Conservation (phyloP, 1,139 yeast genomes). For the Scheffersomyces quercinus region DNA sequence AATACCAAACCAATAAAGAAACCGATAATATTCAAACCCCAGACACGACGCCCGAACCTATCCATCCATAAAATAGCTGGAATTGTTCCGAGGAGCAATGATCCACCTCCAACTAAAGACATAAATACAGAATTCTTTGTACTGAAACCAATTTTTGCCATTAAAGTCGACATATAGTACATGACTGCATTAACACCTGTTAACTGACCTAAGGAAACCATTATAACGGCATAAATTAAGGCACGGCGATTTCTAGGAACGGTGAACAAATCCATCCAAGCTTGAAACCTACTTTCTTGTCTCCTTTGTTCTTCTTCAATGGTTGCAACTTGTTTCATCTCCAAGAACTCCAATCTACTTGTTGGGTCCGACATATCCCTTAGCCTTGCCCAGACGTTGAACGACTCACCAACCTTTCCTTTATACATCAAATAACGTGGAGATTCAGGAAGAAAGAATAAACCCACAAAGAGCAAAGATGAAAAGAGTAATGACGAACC, state of each 20-base stretch:
- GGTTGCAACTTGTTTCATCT: slow-evolving; percentile 35
- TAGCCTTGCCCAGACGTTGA: slow-evolving; percentile 54
- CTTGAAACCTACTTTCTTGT: slow-evolving; percentile 26
- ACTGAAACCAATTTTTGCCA: slow-evolving; percentile 47
- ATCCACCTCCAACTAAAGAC: slow-evolving; percentile 65
- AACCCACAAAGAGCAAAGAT: slow-evolving; percentile 46
- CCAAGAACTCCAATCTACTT: slow-evolving; percentile 52
- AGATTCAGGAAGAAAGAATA: slow-evolving; percentile 50
- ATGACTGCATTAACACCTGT: slow-evolving; percentile 59
- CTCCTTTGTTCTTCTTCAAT: slow-evolving; percentile 27
- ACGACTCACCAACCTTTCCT: slow-evolving; percentile 51
- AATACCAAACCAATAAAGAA: slow-evolving; percentile 57
- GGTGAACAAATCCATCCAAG: slow-evolving; percentile 50
- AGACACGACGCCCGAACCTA: slow-evolving; percentile 52
- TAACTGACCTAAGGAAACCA: slow-evolving; percentile 59
- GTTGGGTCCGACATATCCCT: slow-evolving; percentile 42
- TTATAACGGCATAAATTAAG: slow-evolving; percentile 51
- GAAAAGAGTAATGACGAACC: slow-evolving; percentile 61
- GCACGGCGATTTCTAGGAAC: slow-evolving; percentile 61
- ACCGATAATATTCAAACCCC: slow-evolving; percentile 44
- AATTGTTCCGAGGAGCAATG: slow-evolving; percentile 57
- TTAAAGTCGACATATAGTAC: slow-evolving; percentile 56
- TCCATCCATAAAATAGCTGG: slow-evolving; percentile 66
- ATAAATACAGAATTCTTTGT: slow-evolving; percentile 48
- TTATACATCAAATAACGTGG: slow-evolving; percentile 56